Evolutionary conservation across 1,284 basidiomycete species (phyloP), one percentile per base, ranked within the genome.

Genomic region (Coriolopsis trogii): DNA sequence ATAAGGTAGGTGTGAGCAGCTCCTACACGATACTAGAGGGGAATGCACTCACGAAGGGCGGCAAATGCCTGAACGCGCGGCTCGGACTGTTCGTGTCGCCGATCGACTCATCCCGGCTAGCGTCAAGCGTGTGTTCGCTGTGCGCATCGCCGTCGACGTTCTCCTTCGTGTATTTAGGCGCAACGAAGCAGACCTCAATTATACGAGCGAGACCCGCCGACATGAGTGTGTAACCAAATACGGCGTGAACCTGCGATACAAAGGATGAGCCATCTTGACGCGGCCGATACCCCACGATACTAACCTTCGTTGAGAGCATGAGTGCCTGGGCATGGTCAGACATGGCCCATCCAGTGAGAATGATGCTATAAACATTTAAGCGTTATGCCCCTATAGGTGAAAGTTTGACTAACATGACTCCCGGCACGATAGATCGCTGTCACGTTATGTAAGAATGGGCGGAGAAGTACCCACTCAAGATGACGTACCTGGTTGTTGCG

Each of bases 341-440:
- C 93, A 98, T 96, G 0, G 90, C 95, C 89, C 93, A 98, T 2
- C 95, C 95, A 0, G 94, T 96, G 54, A 96, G 75, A 50, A 93
- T 84, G 58, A 95, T 87, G 53, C 90, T 93, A 58, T 39, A 4
- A 18, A 37, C 7, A 62, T 16, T 15, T 10, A 41, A 30, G 18
- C 26, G 6, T 41, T 49, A 43, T 45, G 13, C 20, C 36, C 25
- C 23, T 41, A 36, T 51, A 50, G 58, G 24, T 49, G 46, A 12
- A 7, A 25, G 20, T 34, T 39, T 29, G 47, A 41, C 80, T 62
- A 63, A 93, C 91, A 98, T 93, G 28, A 95, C 56, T 15, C 82
- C 84, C 2, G 95, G 95, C 3, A 96, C 77, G 20, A 96, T 82
- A 39, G 87, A 91, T 51, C 94, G 83, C 78, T 87, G 41, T 4